phyloP scores from a whole-genome alignment of 169 alveolate species.

The Cryptosporidium ryanae region DNA sequence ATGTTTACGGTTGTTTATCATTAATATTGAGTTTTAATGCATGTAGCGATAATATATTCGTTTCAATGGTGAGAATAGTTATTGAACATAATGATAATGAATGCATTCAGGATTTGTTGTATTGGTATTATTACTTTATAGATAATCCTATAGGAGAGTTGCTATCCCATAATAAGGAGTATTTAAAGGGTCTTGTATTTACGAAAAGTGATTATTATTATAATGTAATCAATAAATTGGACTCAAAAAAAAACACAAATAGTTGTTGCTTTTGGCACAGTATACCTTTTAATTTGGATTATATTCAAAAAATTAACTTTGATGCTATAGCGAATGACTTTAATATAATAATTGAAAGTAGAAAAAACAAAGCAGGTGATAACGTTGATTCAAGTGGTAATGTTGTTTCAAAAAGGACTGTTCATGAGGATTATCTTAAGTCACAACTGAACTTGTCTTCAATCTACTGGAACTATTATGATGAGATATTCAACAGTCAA shows the following conservation, averaged over 20 bases:
- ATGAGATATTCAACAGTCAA: background rate
- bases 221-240: slow-evolving; percentile 1
- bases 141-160: slow-evolving; percentile 6
- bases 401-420: background rate
- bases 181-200: slow-evolving; percentile 1
- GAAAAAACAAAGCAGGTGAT: background rate
- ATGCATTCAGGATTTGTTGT: background rate
- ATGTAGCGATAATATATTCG: slow-evolving; percentile 14
- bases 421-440: slow-evolving; percentile 48
- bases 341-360: background rate
- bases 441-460: slow-evolving; percentile 29
- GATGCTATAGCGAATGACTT: background rate
- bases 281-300: slow-evolving; percentile 31
- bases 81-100: background rate
- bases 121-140: slow-evolving; percentile 41
- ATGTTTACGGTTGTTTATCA: slow-evolving; percentile 36
- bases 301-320: background rate
- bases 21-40: slow-evolving; percentile 9
- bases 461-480: background rate
- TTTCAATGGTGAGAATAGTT: background rate
- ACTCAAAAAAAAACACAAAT: background rate
- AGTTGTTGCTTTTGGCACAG: slow-evolving; percentile 47
- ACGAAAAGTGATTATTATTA: slow-evolving; percentile 2
- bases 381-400: background rate
- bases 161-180: background rate